phyloP scores from a whole-genome alignment of 352 stramenopile genomes.

The Pythium brachiatum region DNA sequence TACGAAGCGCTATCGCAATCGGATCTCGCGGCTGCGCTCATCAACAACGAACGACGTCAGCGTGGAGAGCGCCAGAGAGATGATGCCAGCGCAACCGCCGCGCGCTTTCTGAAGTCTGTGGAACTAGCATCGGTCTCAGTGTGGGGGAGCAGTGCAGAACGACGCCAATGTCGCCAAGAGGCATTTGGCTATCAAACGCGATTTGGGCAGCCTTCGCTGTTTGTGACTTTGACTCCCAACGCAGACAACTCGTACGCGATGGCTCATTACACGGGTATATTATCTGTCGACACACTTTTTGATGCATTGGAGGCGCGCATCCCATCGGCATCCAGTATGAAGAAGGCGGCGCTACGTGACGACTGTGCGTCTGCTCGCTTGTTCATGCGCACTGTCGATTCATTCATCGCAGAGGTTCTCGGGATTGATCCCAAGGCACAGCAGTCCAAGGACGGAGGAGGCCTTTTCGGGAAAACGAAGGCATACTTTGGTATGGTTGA shows the following conservation, averaged over 20 bases:
- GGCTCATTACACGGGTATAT: conserved; percentile 11
- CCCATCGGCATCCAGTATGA: background rate
- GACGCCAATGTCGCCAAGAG: conserved; percentile 11
- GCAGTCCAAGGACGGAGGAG: background rate
- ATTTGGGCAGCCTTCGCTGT: conserved; percentile 9
- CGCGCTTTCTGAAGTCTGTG: conserved; percentile 12
- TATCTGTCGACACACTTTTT: conserved; percentile 12
- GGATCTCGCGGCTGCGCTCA: background rate
- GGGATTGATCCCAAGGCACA: conserved; percentile 5
- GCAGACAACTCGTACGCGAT: conserved; percentile 19
- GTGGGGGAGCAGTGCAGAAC: conserved; percentile 16
- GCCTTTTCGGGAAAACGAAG: conserved; percentile 7
- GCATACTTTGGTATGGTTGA: conserved; percentile 16
- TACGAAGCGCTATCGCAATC: conserved; percentile 4
- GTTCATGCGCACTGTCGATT: conserved; percentile 9
- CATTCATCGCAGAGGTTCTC: conserved; percentile 8
- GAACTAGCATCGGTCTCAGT: conserved; percentile 13
- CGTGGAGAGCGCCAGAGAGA: background rate
- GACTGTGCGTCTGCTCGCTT: conserved; percentile 9
- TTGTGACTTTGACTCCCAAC: conserved; percentile 14
- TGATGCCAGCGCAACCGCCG: background rate
- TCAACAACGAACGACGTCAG: conserved; percentile 15
- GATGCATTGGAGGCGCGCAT: conserved; percentile 6
- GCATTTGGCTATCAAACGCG: conserved; percentile 21
- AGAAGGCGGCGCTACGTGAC: conserved; percentile 2